Evolutionary conservation across 495 filamentous ascomycete genomes (phyloP), one percentile per base, ranked within the genome.

Genomic region (Melanomma pulvis-pyrius): DNA sequence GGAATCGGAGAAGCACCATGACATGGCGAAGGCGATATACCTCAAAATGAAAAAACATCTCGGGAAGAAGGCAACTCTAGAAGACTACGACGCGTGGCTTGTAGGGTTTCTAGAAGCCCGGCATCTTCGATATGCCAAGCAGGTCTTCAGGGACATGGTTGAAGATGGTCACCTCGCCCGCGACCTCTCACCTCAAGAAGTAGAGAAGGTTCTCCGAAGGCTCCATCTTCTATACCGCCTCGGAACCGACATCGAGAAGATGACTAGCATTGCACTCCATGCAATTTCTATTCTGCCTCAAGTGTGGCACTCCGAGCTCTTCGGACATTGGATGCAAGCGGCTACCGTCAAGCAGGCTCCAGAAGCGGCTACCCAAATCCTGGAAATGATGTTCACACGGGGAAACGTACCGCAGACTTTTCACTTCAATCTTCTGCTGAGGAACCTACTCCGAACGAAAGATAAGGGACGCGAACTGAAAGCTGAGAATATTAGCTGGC

Each of bases 331-430:
- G 70, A 59, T 72, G 56, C 59, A 56, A 39, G 48, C 46, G 15
- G 50, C 59, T n/a, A 59, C 57, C 11, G 34, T 59, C 15, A 41
- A 53, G 12, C 36, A 65, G 1, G 46, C 62, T 8, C 61, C 63
- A 1, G 62, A 62, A 24, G 55, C 58, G 8, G 66, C 58, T 24
- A 44, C 53, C 11, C 57, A 63, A 50, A 59, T 72, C 1, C 28
- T 72, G 32, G 70, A 72, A 13, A 51, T 72, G 58, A 72, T 72
- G 70, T 49, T 55, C 34, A 60, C 44, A 21, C 61, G 70, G 24
- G 63, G 70, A 11, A 25, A 39, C 26, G 22, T 61, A 15, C 66
- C 70, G 4, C 49, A 63, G n/a, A 36, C 70, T 21, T 55, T 59
- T 12, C 67, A 72, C 34, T 69, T 69, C 52, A 69, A 72, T 41